Evolutionary conservation across 768 basidiomycete genomes (phyloP).

Genomic region (Psilocybe sp.): DNA sequence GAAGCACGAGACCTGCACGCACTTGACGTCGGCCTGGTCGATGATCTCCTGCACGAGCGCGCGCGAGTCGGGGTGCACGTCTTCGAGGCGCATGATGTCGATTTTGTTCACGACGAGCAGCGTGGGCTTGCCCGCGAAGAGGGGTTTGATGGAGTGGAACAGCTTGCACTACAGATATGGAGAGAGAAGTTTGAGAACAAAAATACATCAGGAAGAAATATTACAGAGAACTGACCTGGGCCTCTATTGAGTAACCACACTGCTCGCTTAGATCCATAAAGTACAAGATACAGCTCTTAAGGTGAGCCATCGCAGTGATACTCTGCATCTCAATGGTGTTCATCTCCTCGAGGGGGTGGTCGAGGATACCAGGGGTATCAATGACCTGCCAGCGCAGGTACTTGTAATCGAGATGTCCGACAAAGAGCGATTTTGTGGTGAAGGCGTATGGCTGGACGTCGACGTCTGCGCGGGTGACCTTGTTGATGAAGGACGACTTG

Average conservation of each 20-base stretch:
- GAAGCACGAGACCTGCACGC: conserved; percentile 88
- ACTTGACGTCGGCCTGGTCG: conserved; percentile 63
- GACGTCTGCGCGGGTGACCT: conserved; percentile 97
- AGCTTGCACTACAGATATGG: conserved; percentile 77
- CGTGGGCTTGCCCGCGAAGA: conserved; percentile 91
- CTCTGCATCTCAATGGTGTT: conserved; percentile 99
- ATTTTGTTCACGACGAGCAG: conserved; percentile 98
- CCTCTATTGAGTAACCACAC: conserved; percentile 96
- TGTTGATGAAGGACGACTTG: conserved; percentile 99
- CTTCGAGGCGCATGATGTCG: conserved; percentile 86
- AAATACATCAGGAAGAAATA: not conserved
- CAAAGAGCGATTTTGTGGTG: conserved; percentile 97
- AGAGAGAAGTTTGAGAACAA: not conserved
- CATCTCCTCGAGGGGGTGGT: conserved; percentile 99
- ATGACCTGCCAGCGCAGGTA: conserved; percentile 99
- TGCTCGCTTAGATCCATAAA: conserved; percentile 99
- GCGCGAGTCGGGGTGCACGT: conserved; percentile 73
- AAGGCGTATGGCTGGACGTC: conserved; percentile 99
- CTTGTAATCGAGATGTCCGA: conserved; percentile 98
- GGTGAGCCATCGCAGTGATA: conserved; percentile 94
- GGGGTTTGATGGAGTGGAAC: conserved; percentile 98
- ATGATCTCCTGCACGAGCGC: conserved; percentile 88
- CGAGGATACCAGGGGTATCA: conserved; percentile 96
- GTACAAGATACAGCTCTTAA: conserved; percentile 92
- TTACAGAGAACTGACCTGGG: conserved; percentile 60